A percentile compares a stretch with the other conserved stretches of the same genome.
These are phyloP conservation scores for Lanmaoa rubissima DNA, from an alignment of 768 basidiomycete genomes.

Conservation along the genomic window DNA sequence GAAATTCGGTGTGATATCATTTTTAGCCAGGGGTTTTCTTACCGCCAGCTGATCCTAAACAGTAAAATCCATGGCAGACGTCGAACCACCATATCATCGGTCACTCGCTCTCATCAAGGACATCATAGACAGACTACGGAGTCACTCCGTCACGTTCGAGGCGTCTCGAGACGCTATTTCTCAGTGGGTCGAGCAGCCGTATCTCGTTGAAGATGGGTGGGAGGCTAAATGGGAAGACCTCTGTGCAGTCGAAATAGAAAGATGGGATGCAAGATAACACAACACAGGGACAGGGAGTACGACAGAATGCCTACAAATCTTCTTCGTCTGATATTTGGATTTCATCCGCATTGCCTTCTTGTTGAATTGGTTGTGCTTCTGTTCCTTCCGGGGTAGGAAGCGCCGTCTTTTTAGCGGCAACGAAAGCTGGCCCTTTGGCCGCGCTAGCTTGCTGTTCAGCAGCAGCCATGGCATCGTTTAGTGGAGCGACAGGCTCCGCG, in stretches of 20 bases:
- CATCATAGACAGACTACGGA: slow-evolving; percentile 56
- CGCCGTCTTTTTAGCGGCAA: slow-evolving; percentile 66
- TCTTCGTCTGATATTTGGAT: slow-evolving; percentile 89
- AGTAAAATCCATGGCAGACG: slow-evolving; percentile 56
- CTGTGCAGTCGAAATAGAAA: slow-evolving; percentile 72
- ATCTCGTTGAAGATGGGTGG: slow-evolving; percentile 69
- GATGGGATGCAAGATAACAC: slow-evolving; percentile 49
- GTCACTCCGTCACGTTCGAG: slow-evolving; percentile 69
- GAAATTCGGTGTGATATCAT: slow-evolving; percentile 58
- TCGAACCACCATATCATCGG: slow-evolving; percentile 66
- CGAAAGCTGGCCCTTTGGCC: slow-evolving; percentile 67
- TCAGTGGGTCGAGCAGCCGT: slow-evolving; percentile 68
- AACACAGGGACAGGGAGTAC: slow-evolving; percentile 16
- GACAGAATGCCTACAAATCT: slow-evolving; percentile 43
- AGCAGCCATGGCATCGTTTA: slow-evolving; percentile 83
- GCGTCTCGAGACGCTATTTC: slow-evolving; percentile 59
- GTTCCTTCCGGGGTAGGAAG: slow-evolving; percentile 39
- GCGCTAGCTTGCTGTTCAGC: slow-evolving; percentile 65
- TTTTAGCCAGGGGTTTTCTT: neutral
- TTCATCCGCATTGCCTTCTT: slow-evolving; percentile 66
- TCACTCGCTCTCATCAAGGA: slow-evolving; percentile 57
- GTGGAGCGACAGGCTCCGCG: slow-evolving; percentile 41
- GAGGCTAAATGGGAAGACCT: slow-evolving; percentile 74
- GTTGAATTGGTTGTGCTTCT: slow-evolving; percentile 30
- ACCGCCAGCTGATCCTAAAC: neutral